phyloP scores from a whole-genome alignment of 2,329 filamentous ascomycete species.

The Aspergillus sergii region DNA sequence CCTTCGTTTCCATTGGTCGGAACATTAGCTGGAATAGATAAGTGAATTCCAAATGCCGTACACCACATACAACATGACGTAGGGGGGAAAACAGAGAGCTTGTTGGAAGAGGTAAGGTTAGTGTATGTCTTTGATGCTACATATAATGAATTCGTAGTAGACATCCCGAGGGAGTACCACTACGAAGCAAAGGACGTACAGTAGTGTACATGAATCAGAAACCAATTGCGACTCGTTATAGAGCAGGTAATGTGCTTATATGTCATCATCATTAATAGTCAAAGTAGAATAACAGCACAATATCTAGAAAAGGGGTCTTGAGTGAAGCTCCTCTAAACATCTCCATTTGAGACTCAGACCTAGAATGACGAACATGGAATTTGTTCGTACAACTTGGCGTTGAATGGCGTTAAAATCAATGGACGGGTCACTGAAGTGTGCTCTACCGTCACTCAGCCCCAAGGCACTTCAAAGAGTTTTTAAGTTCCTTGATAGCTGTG shows the following conservation, averaged over 20 bases:
- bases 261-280: neutral
- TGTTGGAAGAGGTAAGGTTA: neutral
- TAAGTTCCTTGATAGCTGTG: slow-evolving; percentile 84
- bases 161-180: neutral
- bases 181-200: neutral
- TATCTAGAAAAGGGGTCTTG: neutral
- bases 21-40: neutral
- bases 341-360: neutral
- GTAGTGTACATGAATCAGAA: neutral
- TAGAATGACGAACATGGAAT: neutral
- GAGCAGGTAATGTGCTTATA: neutral
- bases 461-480: slow-evolving; percentile 70
- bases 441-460: slow-evolving; percentile 58
- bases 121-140: neutral
- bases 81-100: neutral
- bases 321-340: neutral
- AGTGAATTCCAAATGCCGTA: neutral
- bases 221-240: neutral
- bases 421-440: neutral
- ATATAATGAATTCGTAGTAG: neutral
- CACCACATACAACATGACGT: neutral
- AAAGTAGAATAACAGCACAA: neutral
- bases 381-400: neutral
- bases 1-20: neutral
- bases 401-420: neutral